Conservation (phyloP, 371 early-diverging fungal genomes). For the Mucor saturninus region DNA sequence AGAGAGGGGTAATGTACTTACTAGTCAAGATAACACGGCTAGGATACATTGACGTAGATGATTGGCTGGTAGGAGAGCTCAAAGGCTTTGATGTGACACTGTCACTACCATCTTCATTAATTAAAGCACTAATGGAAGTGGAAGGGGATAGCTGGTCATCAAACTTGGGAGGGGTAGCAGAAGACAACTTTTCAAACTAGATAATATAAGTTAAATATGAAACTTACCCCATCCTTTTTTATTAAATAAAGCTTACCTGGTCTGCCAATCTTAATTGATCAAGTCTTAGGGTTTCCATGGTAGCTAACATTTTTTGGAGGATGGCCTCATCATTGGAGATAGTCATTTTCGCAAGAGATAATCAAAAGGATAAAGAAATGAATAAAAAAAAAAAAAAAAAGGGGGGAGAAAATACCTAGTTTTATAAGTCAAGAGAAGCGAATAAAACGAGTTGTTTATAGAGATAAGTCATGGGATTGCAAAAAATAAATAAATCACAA, state of each 20-base stretch:
- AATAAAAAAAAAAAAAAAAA: slow-evolving; percentile 7
- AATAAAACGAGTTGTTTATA: not conserved
- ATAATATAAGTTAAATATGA: not conserved
- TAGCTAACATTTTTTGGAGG: slow-evolving; percentile 32
- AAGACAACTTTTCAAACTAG: slow-evolving; percentile 16
- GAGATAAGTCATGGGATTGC: not conserved
- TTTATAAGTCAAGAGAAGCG: not conserved
- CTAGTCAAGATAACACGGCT: slow-evolving; percentile 56
- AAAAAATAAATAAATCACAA: slow-evolving; percentile 1
- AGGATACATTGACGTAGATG: slow-evolving; percentile 35
- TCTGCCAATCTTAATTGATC: slow-evolving; percentile 36
- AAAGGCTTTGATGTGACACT: not conserved
- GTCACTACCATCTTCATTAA: not conserved
- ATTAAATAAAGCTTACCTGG: slow-evolving; percentile 25
- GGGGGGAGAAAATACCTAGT: not conserved
- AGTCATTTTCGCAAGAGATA: slow-evolving; percentile 28
- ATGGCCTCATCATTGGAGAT: slow-evolving; percentile 28
- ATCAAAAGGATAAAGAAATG: slow-evolving; percentile 3
- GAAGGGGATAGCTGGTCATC: slow-evolving; percentile 1
- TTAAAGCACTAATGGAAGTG: not conserved
- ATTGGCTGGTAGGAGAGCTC: not conserved
- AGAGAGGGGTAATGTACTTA: slow-evolving; percentile 18
- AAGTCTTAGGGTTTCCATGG: slow-evolving; percentile 32
- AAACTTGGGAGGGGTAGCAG: slow-evolving; percentile 12
- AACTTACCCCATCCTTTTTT: not conserved